These are phyloP conservation scores for Plasmodiophora brassicae DNA, from an alignment of 208 protist genomes.

Conservation along the genomic window DNA sequence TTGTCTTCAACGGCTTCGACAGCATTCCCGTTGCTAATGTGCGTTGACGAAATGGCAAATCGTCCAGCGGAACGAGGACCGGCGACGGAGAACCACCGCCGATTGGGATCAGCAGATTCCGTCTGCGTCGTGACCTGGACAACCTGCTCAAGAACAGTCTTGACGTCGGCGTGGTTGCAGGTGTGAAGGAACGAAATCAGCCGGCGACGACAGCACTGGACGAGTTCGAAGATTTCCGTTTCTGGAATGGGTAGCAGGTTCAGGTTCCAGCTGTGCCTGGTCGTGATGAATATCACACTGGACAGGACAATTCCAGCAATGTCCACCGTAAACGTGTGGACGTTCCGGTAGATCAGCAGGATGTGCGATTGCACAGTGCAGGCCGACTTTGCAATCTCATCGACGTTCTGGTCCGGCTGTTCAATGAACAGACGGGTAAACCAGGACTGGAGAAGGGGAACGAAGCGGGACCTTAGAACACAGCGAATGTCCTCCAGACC, in stretches of 20 bases:
- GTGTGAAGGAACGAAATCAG: constrained; percentile 47
- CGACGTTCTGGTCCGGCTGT: constrained; percentile 31
- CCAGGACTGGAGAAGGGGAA: background rate
- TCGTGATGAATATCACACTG: constrained; percentile 54
- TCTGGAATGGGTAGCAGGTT: constrained; percentile 53
- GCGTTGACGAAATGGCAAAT: background rate
- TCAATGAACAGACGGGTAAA: background rate
- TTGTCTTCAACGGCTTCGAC: background rate
- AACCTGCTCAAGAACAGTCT: background rate
- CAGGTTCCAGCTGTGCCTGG: constrained; percentile 59
- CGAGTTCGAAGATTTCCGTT: constrained; percentile 56
- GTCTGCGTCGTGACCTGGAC: background rate
- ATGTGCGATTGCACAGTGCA: constrained; percentile 57
- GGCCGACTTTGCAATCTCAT: constrained; percentile 41
- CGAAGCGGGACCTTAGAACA: background rate
- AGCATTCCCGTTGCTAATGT: background rate
- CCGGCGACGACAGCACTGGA: constrained; percentile 51
- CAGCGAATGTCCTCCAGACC: background rate
- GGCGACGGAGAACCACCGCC: constrained; percentile 53
- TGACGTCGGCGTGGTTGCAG: background rate
- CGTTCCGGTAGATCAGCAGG: constrained; percentile 55
- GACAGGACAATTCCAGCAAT: constrained; percentile 43
- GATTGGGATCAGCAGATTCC: background rate
- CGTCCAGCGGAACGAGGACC: constrained; percentile 47
- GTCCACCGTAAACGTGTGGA: background rate